These are phyloP conservation scores for Earliella scabrosa DNA, from an alignment of 1,284 basidiomycete species.

Conservation along the genomic window DNA sequence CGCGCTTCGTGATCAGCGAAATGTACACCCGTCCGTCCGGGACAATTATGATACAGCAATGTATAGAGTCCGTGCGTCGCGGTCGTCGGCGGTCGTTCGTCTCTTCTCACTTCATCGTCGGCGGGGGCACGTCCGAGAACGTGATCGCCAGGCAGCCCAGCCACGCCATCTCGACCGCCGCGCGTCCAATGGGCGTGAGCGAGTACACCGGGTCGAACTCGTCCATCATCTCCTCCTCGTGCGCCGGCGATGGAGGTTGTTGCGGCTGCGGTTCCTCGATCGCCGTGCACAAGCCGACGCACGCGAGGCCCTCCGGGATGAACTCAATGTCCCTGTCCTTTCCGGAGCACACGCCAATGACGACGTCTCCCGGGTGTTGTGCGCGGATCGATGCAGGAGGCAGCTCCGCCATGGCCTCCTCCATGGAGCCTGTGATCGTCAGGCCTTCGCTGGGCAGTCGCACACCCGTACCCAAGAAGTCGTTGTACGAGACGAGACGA, in stretches of 20 bases:
- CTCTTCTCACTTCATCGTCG: constrained; percentile 16
- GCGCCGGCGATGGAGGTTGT: constrained; percentile 25
- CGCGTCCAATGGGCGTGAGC: constrained; percentile 73
- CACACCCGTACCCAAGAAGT: constrained; percentile 71
- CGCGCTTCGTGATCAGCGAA: not conserved
- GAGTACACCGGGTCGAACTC: constrained; percentile 43
- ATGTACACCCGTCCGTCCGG: constrained; percentile 7
- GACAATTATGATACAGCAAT: constrained; percentile 22
- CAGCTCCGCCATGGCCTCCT: constrained; percentile 55
- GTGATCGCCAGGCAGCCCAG: constrained; percentile 77
- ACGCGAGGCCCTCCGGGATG: constrained; percentile 66
- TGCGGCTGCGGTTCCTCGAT: constrained; percentile 30
- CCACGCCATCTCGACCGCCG: constrained; percentile 84
- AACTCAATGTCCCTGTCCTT: constrained; percentile 73
- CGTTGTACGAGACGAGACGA: constrained; percentile 66
- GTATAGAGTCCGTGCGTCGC: constrained; percentile 10
- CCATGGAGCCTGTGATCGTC: constrained; percentile 62
- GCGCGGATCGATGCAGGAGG: constrained; percentile 39
- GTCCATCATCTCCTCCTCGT: constrained; percentile 45
- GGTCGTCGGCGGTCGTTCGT: not conserved
- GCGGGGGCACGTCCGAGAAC: constrained; percentile 44
- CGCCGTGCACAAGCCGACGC: constrained; percentile 61
- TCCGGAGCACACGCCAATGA: constrained; percentile 67
- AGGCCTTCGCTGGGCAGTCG: constrained; percentile 74
- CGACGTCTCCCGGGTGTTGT: constrained; percentile 36